phyloP scores from a whole-genome alignment of 2,329 filamentous ascomycete species.

The Drechslerella coelobrocha region DNA sequence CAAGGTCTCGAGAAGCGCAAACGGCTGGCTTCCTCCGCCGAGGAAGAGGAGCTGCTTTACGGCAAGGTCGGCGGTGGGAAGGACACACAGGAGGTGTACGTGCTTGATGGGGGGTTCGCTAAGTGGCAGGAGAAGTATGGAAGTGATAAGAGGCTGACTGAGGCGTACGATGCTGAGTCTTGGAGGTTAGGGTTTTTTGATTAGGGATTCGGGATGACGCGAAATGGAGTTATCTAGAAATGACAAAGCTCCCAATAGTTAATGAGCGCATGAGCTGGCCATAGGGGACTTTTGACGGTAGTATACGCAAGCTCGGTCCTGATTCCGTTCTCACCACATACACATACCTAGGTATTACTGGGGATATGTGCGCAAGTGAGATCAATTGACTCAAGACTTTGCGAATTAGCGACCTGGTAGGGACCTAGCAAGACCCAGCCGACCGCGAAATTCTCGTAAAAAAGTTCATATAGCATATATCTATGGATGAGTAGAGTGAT shows the following conservation, averaged over 20 bases:
- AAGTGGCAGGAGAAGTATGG: conserved; percentile 88
- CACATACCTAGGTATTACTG: neutral
- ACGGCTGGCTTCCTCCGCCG: conserved; percentile 38
- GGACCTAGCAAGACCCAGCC: no score
- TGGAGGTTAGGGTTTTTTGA: conserved; percentile 70
- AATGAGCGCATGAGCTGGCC: no score
- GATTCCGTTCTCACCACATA: neutral
- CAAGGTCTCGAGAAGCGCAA: conserved; percentile 61
- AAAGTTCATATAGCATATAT: no score
- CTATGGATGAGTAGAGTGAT: no score
- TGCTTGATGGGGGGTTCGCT: conserved; percentile 83
- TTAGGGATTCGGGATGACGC: neutral
- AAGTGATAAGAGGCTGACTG: conserved; percentile 78
- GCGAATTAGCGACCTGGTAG: no score
- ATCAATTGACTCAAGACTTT: neutral
- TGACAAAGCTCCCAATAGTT: no score
- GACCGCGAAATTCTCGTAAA: no score
- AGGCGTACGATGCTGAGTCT: conserved; percentile 81
- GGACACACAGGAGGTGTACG: conserved; percentile 73
- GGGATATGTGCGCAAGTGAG: neutral
- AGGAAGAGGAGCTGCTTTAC: conserved; percentile 52
- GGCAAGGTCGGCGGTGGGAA: conserved; percentile 50
- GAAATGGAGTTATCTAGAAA: neutral
- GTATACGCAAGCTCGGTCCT: no score
- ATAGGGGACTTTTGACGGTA: no score